Base-by-base conservation (phyloP, 352 stramenopile species). In the Plasmopara muralis region DNA sequence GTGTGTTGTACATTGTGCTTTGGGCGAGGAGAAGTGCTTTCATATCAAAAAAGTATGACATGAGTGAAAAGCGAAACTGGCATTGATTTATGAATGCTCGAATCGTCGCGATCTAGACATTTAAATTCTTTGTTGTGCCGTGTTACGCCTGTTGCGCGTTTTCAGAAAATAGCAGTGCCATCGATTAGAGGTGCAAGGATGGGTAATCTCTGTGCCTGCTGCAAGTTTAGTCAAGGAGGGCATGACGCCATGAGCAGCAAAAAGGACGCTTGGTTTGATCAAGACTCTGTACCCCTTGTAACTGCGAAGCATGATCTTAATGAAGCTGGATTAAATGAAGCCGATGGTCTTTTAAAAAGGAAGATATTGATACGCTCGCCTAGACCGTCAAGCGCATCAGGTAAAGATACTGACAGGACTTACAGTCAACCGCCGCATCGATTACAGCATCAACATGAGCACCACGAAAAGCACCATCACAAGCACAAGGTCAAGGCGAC, bases 1-100 rank as follows among this genome's bases (percentile, higher is more conserved):
- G 38, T 92, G 82, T 53, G 59, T 92, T 50, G 65, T 86, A 5
- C 60, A 90, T 0, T 92, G 82, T 25, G 55, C 64, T 14, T 75
- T 77, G 45, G 82, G 82, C 8, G 41, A 89, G 37, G 82, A 92
- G 50, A 77, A 75, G 49, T 53, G 45, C 30, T 64, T 60, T 38
- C 63, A 61, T 53, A 58, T 52, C 39, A 55, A 64, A 44, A 31
- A 25, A 25, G 30, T 25, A 16, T 41, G 5, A 4, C 38, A 9
- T 14, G 39, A 50, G 6, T 45, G 12, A 57, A 55, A 35, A 43
- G 35, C 34, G 20, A 25, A 10, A 35, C 31, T 35, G 6, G 31
- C 31, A 35, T 12, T 35, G 31, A 35, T 35, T 5, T 35, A 35
- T 8, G 31, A 8, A 12, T 56, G 13, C 50, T 39, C 9, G 50